Evolutionary conservation across 208 protist genomes (phyloP).

Genomic region (Naegleria gruberi): DNA sequence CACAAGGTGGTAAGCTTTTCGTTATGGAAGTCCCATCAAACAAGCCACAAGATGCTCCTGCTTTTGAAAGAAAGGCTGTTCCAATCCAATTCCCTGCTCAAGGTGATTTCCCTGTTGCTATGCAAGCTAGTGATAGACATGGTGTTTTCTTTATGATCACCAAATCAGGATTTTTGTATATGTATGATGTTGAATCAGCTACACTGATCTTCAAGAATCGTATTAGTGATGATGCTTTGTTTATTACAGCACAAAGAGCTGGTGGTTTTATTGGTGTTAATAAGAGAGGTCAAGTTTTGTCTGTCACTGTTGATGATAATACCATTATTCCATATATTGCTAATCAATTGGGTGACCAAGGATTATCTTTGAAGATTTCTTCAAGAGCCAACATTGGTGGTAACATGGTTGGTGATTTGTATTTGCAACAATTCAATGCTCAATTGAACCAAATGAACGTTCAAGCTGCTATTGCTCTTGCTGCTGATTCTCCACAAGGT

Average conservation of each 20-base stretch:
- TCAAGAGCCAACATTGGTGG: conserved; percentile 88
- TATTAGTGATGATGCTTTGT: conserved; percentile 86
- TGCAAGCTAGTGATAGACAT: conserved; percentile 83
- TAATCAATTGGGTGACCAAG: conserved; percentile 77
- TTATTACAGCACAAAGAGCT: conserved; percentile 80
- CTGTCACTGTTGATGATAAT: conserved; percentile 85
- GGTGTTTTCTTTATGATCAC: conserved; percentile 92
- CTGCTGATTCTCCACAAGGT: conserved; percentile 77
- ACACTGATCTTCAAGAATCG: conserved; percentile 85
- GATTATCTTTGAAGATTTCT: conserved; percentile 90
- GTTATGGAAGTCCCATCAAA: conserved; percentile 75
- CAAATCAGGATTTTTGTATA: conserved; percentile 80
- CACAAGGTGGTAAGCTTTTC: conserved; percentile 65
- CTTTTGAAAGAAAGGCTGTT: conserved; percentile 52
- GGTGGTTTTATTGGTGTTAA: conserved; percentile 91
- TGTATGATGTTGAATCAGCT: conserved; percentile 91
- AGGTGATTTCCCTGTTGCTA: conserved; percentile 95
- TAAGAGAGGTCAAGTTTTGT: conserved; percentile 81
- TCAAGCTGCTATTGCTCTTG: conserved; percentile 87
- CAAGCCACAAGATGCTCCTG: conserved; percentile 53
- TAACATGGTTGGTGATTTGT: conserved; percentile 83
- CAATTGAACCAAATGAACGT: conserved; percentile 75
- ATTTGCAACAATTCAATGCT: conserved; percentile 87
- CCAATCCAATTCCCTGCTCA: conserved; percentile 64
- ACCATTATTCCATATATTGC: conserved; percentile 91